These are phyloP conservation scores for Niebla homalea DNA, from an alignment of 495 filamentous ascomycete genomes.

Conservation along the genomic window DNA sequence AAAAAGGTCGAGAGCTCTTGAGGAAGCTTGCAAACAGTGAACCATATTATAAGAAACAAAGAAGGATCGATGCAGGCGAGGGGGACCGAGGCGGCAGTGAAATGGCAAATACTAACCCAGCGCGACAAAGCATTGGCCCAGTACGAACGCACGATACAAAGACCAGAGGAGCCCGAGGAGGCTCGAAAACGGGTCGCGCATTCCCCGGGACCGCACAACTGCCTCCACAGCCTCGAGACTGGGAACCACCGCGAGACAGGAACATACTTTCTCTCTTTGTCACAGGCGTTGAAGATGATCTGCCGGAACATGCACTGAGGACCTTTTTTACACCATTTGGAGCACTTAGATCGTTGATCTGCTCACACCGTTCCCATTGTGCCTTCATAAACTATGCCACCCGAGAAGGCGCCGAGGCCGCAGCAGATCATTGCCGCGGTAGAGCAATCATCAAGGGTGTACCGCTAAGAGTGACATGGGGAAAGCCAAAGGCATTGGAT, in stretches of 20 bases:
- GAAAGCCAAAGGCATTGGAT: conserved; percentile 77
- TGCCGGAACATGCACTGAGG: conserved; percentile 81
- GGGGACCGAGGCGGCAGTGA: conserved; percentile 23
- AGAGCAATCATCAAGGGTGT: conserved; percentile 73
- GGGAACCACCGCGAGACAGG: conserved; percentile 64
- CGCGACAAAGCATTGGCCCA: conserved; percentile 39
- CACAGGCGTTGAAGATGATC: conserved; percentile 89
- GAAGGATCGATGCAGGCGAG: conserved; percentile 46
- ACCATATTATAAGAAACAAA: conserved; percentile 80
- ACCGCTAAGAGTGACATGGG: conserved; percentile 82
- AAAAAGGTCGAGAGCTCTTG: conserved; percentile 83
- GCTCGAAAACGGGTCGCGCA: conserved; percentile 42
- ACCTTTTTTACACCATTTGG: conserved; percentile 83
- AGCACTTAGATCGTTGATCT: conserved; percentile 75
- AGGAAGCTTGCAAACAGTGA: conserved; percentile 77
- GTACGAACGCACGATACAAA: conserved; percentile 51
- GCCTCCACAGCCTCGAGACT: conserved; percentile 69
- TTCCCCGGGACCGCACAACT: conserved; percentile 61
- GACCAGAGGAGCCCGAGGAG: conserved; percentile 31
- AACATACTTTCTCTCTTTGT: conserved; percentile 86
- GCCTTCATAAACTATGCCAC: conserved; percentile 89
- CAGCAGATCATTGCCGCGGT: conserved; percentile 73
- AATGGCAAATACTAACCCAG: conserved; percentile 32
- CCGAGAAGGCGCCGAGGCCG: conserved; percentile 69
- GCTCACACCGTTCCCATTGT: conserved; percentile 91